Conservation (phyloP, 306 rosid species). For the Pyrus pyrifolia region DNA sequence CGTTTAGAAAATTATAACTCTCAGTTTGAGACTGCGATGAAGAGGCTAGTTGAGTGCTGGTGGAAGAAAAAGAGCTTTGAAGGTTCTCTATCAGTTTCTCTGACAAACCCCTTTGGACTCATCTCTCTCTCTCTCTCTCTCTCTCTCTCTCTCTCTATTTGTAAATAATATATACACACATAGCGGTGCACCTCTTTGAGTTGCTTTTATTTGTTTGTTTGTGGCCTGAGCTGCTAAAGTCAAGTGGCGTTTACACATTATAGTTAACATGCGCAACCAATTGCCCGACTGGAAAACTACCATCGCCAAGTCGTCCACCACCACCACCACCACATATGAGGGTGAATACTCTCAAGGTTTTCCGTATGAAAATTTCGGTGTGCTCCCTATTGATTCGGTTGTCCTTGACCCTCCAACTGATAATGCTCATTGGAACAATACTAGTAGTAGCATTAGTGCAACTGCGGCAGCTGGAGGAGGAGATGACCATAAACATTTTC, state of each 20-base stretch:
- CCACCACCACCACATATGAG: background rate
- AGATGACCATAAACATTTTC: background rate
- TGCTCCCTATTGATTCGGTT: background rate
- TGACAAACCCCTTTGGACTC: conserved; percentile 56
- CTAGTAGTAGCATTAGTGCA: background rate
- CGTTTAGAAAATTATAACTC: conserved; percentile 47
- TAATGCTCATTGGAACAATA: background rate
- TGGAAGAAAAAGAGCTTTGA: conserved; percentile 92
- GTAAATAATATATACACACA: no score
- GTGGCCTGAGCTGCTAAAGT: background rate
- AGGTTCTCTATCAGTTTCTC: conserved; percentile 98
- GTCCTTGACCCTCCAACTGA: background rate
- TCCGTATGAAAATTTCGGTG: background rate
- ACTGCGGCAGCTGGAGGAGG: background rate
- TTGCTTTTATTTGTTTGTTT: background rate
- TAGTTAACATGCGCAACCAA: background rate
- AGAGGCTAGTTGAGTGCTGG: conserved; percentile 84
- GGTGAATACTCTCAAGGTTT: background rate
- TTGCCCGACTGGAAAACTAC: background rate
- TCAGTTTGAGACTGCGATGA: conserved; percentile 84
- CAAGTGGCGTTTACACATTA: background rate
- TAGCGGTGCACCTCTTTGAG: background rate
- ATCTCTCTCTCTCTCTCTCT: conserved; percentile 13
- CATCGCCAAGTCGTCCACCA: background rate
- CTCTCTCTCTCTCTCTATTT: background rate